Percentiles rank a stretch among this genome's conserved stretches.
Conservation (phyloP, 2,329 filamentous ascomycete species). For the Phaeosphaeriaceae sp. region DNA sequence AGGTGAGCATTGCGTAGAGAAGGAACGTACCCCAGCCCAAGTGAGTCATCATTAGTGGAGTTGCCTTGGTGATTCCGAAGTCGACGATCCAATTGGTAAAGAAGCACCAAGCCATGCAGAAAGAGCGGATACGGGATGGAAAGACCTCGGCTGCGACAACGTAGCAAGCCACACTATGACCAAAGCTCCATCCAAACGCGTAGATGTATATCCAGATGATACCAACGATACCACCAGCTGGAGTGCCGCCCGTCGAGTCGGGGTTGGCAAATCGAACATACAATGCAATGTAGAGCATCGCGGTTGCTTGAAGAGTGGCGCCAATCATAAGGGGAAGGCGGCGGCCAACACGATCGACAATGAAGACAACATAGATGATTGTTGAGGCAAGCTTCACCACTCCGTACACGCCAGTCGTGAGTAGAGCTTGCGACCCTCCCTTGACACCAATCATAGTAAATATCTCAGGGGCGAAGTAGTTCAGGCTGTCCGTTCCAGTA, state of each 20-base stretch:
- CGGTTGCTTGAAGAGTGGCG: slow-evolving; percentile 35
- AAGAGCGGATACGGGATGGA: slow-evolving; percentile 38
- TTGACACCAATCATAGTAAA: slow-evolving; percentile 48
- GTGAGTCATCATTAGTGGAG: slow-evolving; percentile 45
- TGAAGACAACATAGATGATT: slow-evolving; percentile 41
- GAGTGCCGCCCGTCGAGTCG: slow-evolving; percentile 39
- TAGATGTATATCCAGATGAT: slow-evolving; percentile 47
- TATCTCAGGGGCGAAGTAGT: slow-evolving; percentile 52
- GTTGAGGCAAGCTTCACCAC: slow-evolving; percentile 44
- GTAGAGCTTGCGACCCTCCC: slow-evolving; percentile 24
- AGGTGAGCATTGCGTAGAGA: slow-evolving; percentile 46
- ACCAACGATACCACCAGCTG: slow-evolving; percentile 51
- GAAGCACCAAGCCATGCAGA: slow-evolving; percentile 39
- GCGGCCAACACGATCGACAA: slow-evolving; percentile 45
- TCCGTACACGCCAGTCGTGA: slow-evolving; percentile 50
- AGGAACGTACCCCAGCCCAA: slow-evolving; percentile 49
- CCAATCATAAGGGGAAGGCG: slow-evolving; percentile 41
- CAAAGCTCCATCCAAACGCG: slow-evolving; percentile 42
- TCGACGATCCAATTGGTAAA: slow-evolving; percentile 42
- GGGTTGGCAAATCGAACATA: slow-evolving; percentile 47
- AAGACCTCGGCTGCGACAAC: slow-evolving; percentile 39
- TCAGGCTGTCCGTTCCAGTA: slow-evolving; percentile 51
- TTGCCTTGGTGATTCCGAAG: slow-evolving; percentile 40
- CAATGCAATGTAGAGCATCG: slow-evolving; percentile 44
- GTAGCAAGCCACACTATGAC: slow-evolving; percentile 37